Percentiles rank a stretch among this genome's conserved stretches.
These are phyloP conservation scores for Bretschneidera sinensis DNA, from an alignment of 345 rosid species.

Conservation along the genomic window DNA sequence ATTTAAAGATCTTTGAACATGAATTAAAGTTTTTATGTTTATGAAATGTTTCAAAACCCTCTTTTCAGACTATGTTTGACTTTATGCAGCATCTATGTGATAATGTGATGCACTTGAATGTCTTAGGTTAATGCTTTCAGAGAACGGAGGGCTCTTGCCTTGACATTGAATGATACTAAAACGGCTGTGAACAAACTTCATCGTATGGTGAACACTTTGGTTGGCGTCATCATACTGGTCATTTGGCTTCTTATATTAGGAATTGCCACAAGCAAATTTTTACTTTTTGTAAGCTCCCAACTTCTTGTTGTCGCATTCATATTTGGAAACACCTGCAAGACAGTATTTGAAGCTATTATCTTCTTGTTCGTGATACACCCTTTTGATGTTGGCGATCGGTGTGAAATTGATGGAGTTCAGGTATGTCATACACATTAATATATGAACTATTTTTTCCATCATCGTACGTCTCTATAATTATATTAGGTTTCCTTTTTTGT, in stretches of 20 bases:
- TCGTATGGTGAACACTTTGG: slow-evolving; percentile 42
- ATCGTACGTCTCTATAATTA: neutral
- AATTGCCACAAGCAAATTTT: slow-evolving; percentile 68
- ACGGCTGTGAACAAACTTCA: slow-evolving; percentile 94
- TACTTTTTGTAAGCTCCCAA: slow-evolving; percentile 82
- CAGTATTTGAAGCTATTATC: slow-evolving; percentile 70
- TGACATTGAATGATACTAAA: slow-evolving; percentile 84
- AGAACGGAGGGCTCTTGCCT: slow-evolving; percentile 83
- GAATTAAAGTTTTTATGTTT: too few species aligned
- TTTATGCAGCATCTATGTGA: neutral
- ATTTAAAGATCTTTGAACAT: too few species aligned
- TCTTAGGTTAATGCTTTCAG: slow-evolving; percentile 78
- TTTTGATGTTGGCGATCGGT: slow-evolving; percentile 86
- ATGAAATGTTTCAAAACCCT: neutral
- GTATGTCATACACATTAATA: slow-evolving; percentile 22
- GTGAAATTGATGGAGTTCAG: slow-evolving; percentile 81
- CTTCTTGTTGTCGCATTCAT: slow-evolving; percentile 67
- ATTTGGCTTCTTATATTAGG: slow-evolving; percentile 79
- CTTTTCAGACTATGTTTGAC: neutral
- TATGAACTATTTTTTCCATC: neutral
- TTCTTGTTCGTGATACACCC: slow-evolving; percentile 89
- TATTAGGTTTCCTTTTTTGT: neutral
- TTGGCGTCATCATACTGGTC: slow-evolving; percentile 47
- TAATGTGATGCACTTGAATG: neutral
- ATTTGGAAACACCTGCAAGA: slow-evolving; percentile 85